A percentile compares a stretch with the other conserved stretches of the same genome.
Conservation (phyloP, 169 alveolate species). For the Babesia caballi region DNA sequence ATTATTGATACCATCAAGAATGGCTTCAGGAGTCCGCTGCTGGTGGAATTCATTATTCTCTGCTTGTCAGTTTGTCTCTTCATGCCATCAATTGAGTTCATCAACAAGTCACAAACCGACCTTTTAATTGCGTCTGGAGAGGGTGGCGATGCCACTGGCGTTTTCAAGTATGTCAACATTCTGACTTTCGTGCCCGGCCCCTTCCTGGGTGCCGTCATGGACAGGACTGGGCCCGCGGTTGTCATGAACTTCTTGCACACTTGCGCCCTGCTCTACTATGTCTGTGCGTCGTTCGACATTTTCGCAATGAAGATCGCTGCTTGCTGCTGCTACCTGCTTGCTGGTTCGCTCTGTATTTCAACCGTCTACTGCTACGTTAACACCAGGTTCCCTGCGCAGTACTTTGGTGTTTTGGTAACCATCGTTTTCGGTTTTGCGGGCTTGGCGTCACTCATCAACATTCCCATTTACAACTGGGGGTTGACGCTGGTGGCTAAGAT, state of each 20-base stretch:
- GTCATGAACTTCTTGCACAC: constrained; percentile 29
- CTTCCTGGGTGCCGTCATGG: constrained; percentile 43
- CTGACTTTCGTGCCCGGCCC: constrained; percentile 49
- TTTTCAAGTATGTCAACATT: constrained; percentile 5
- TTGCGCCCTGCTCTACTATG: constrained; percentile 17
- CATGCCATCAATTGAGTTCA: constrained; percentile 32
- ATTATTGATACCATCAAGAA: neutral
- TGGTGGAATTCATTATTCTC: constrained; percentile 15
- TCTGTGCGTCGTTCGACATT: constrained; percentile 11
- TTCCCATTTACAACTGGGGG: constrained; percentile 32
- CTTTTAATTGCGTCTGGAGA: neutral
- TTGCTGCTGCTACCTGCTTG: constrained; percentile 40
- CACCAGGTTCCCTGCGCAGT: constrained; percentile 19
- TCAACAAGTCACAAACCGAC: constrained; percentile 46
- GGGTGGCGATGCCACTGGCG: constrained; percentile 5
- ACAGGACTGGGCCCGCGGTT: constrained; percentile 32
- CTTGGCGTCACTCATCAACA: constrained; percentile 18
- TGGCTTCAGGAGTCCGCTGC: constrained; percentile 7
- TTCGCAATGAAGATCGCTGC: constrained; percentile 50
- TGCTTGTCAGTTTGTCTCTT: neutral
- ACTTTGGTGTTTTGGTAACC: constrained; percentile 34
- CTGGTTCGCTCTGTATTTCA: constrained; percentile 45
- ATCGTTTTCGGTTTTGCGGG: constrained; percentile 30
- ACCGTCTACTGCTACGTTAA: constrained; percentile 44
- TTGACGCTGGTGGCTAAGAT: neutral